These are phyloP conservation scores for Pythium guiyangense DNA, from an alignment of 352 stramenopile genomes.

Conservation along the genomic window DNA sequence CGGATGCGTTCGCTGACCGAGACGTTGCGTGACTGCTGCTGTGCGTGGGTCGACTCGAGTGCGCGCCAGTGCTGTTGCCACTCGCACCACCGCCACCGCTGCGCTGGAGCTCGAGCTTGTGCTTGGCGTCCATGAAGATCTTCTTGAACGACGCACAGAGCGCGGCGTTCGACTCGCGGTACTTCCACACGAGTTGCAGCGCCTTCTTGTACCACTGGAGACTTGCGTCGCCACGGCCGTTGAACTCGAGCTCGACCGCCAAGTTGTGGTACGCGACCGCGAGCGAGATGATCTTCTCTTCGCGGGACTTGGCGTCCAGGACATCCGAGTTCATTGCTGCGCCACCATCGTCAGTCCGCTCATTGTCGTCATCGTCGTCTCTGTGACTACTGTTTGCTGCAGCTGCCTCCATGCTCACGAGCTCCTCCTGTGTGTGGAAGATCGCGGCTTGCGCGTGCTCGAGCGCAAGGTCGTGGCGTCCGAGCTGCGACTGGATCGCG, in stretches of 20 bases:
- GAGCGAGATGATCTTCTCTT: constrained; percentile 76
- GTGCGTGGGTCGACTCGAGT: no score
- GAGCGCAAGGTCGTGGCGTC: constrained; percentile 56
- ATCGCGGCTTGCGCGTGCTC: constrained; percentile 77
- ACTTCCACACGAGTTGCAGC: constrained; percentile 59
- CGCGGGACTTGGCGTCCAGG: constrained; percentile 49
- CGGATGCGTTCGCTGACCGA: not conserved
- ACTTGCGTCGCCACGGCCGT: constrained; percentile 55
- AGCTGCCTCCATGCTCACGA: constrained; percentile 43
- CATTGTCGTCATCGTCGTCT: constrained; percentile 9
- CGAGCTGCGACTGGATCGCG: constrained; percentile 72
- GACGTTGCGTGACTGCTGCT: not conserved
- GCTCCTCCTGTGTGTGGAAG: constrained; percentile 78
- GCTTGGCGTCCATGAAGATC: constrained; percentile 68
- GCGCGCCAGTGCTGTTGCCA: not conserved
- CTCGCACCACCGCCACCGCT: constrained; percentile 8
- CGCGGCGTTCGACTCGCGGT: constrained; percentile 50
- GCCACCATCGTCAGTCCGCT: not conserved
- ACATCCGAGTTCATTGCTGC: constrained; percentile 17
- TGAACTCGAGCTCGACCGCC: constrained; percentile 77
- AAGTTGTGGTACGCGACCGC: constrained; percentile 81
- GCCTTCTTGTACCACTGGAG: constrained; percentile 86
- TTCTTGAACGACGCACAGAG: constrained; percentile 69
- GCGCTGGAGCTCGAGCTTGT: constrained; percentile 33
- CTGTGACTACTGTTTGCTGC: not conserved